Conservation (phyloP, 805 yeast genomes). For the Candida orba region DNA sequence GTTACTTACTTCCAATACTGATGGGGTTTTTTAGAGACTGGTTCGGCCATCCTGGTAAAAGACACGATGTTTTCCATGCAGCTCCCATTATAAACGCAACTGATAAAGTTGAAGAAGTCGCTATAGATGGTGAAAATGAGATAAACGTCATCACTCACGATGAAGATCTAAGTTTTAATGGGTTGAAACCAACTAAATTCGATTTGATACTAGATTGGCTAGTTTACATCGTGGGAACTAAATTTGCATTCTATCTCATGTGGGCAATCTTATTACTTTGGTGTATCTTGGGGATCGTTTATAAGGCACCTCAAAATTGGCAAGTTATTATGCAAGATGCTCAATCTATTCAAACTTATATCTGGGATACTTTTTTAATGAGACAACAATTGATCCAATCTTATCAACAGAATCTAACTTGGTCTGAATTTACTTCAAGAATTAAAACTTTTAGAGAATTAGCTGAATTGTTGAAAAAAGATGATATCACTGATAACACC, state of each 20-base stretch:
- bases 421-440: constrained; percentile 8
- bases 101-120: not conserved
- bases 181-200: constrained; percentile 6
- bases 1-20: too few species aligned
- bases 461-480: not conserved
- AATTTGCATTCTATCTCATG: constrained; percentile 3
- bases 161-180: constrained; percentile 7
- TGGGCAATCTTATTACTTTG: constrained; percentile 3
- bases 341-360: constrained; percentile 8
- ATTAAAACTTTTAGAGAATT: constrained; percentile 4
- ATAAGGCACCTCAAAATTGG: constrained; percentile 4
- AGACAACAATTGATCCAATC: constrained; percentile 9
- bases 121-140: too few species aligned
- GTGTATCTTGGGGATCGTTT: constrained; percentile 3
- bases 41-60: constrained; percentile 1
- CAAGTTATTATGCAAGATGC: constrained; percentile 8
- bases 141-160: too few species aligned
- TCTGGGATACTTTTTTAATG: constrained; percentile 9
- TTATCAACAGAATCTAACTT: constrained; percentile 5
- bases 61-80: not conserved
- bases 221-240: constrained; percentile 7
- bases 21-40: not conserved
- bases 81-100: not conserved
- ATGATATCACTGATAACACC: not conserved
- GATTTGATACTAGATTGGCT: constrained; percentile 7